Evolutionary conservation across 768 basidiomycete species (phyloP).

Genomic region (Agaricus bisporus): DNA sequence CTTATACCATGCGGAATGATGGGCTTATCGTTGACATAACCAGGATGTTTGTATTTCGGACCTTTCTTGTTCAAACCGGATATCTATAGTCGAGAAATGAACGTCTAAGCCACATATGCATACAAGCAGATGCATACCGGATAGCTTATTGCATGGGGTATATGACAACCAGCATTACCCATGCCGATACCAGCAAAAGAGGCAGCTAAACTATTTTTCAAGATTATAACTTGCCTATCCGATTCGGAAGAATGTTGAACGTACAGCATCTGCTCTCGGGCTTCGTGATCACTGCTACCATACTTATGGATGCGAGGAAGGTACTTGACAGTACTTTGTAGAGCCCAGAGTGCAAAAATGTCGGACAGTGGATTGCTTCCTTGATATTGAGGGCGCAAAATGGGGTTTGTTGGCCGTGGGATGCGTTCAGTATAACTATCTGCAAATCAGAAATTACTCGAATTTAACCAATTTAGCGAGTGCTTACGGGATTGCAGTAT

Average conservation of each 20-base stretch:
- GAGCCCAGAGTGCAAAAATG: slow-evolving; percentile 93
- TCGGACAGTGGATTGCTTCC: slow-evolving; percentile 93
- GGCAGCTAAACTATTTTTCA: slow-evolving; percentile 69
- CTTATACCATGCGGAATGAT: slow-evolving; percentile 93
- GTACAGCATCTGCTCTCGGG: slow-evolving; percentile 87
- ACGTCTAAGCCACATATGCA: background rate
- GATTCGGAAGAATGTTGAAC: slow-evolving; percentile 13
- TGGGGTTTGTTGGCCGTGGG: slow-evolving; percentile 86
- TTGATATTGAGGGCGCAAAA: slow-evolving; percentile 87
- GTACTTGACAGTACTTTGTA: slow-evolving; percentile 82
- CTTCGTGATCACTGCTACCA: slow-evolving; percentile 66
- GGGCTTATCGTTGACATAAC: slow-evolving; percentile 78
- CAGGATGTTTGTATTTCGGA: slow-evolving; percentile 86
- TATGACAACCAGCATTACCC: slow-evolving; percentile 87
- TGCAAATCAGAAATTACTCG: background rate
- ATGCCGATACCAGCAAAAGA: slow-evolving; percentile 96
- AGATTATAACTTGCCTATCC: background rate
- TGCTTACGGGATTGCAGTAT: slow-evolving; percentile 84
- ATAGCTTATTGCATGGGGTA: slow-evolving; percentile 88
- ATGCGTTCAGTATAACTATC: slow-evolving; percentile 82
- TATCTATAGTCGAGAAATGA: slow-evolving; percentile 42
- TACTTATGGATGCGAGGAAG: slow-evolving; percentile 84
- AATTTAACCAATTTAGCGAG: background rate
- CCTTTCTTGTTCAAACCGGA: slow-evolving; percentile 94
- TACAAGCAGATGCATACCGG: slow-evolving; percentile 41